phyloP scores from a whole-genome alignment of 192 early-diverging fungal species.

The Piromyces finnis region DNA sequence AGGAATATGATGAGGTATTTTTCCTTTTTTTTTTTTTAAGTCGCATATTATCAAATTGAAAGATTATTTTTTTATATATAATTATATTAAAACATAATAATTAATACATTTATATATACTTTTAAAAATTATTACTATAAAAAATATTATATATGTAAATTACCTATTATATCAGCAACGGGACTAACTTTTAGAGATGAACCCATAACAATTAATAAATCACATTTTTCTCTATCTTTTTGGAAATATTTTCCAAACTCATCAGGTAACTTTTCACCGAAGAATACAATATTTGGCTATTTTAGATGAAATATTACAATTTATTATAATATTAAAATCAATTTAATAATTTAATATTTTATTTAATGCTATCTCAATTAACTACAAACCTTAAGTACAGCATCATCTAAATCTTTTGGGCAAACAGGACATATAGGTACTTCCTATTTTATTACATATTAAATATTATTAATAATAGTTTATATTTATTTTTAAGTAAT shows the following conservation, averaged over 20 bases:
- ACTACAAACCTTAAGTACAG: not conserved
- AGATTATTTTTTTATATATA: too few species aligned
- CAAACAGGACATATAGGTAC: not conserved
- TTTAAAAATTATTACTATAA: not conserved
- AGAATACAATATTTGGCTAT: conserved; percentile 92
- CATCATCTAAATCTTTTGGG: not conserved
- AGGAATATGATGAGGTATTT: conserved; percentile 62
- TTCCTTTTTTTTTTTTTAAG: conserved; percentile 6
- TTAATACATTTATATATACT: not conserved
- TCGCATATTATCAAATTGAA: too few species aligned
- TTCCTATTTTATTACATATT: too few species aligned
- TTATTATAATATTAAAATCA: not conserved
- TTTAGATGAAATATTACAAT: conserved; percentile 1
- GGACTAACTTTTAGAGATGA: conserved; percentile 89
- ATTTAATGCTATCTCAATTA: too few species aligned
- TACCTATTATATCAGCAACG: conserved; percentile 61
- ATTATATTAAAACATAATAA: not conserved
- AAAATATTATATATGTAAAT: not conserved
- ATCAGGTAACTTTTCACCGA: conserved; percentile 78
- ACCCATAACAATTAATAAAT: conserved; percentile 89
- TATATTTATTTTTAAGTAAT: too few species aligned
- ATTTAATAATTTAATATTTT: too few species aligned
- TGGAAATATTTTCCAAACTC: conserved; percentile 58
- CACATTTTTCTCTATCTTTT: conserved; percentile 53
- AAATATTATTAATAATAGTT: too few species aligned